These are phyloP conservation scores for Cystofilobasidium bisporidii DNA, from an alignment of 768 basidiomycete genomes.

Conservation along the genomic window DNA sequence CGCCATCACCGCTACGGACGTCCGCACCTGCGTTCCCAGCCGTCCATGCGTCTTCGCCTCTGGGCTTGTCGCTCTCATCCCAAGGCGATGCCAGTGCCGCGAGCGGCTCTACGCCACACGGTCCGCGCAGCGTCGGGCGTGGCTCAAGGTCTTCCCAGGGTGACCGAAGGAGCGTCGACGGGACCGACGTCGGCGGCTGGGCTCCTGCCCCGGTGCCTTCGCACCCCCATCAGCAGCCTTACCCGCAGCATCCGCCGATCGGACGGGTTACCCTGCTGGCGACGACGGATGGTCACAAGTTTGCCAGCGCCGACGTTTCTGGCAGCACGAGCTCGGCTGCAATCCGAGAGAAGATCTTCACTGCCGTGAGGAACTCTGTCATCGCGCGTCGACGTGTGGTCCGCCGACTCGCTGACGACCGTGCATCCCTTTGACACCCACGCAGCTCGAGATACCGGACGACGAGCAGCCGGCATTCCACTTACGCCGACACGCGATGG, in stretches of 20 bases:
- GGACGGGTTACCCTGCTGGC: slow-evolving; percentile 17
- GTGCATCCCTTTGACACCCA: too few species aligned
- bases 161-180: not conserved
- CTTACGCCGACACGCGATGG: slow-evolving; percentile 82
- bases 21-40: not conserved
- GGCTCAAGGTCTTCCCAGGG: not conserved
- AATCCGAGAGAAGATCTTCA: slow-evolving; percentile 26
- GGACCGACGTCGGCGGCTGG: not conserved
- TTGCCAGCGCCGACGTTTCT: slow-evolving; percentile 20
- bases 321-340: slow-evolving; percentile 6
- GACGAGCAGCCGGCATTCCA: slow-evolving; percentile 69
- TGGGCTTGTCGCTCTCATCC: not conserved
- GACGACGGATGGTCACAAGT: slow-evolving; percentile 24
- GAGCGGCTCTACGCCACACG: too few species aligned
- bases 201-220: too few species aligned
- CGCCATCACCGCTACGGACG: not conserved
- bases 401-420: too few species aligned
- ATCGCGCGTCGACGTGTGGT: too few species aligned
- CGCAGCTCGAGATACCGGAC: slow-evolving; percentile 50
- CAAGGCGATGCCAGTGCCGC: not conserved
- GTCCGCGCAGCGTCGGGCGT: not conserved
- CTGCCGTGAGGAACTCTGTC: slow-evolving; percentile 9
- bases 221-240: too few species aligned
- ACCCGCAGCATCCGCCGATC: slow-evolving; percentile 12
- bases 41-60: not conserved